Conservation (phyloP, 305 asterid genomes). For the Fraxinus paxiana region DNA sequence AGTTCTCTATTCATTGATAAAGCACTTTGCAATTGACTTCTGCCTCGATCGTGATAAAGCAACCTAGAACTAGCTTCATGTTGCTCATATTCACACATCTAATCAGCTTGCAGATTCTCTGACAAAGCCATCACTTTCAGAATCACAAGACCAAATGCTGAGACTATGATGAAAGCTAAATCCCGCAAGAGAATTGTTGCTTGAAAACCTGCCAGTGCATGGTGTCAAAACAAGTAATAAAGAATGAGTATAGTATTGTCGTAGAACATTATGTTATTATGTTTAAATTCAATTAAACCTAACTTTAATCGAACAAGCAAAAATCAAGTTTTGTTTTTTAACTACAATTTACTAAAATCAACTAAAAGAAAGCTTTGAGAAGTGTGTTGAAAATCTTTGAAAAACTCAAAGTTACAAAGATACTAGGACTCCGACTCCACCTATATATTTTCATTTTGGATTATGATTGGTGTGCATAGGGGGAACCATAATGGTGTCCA, state of each 20-base stretch:
- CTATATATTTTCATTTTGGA: background rate
- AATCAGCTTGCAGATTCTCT: background rate
- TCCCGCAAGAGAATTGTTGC: background rate
- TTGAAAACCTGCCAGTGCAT: background rate
- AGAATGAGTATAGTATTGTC: background rate
- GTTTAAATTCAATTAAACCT: background rate
- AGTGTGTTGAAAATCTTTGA: too few species aligned
- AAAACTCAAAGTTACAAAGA: background rate
- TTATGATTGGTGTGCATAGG: too few species aligned
- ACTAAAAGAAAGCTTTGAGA: background rate
- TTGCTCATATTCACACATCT: background rate
- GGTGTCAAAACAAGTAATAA: background rate
- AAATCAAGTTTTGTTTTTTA: background rate
- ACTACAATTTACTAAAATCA: background rate
- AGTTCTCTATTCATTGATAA: background rate
- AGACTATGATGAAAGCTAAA: background rate
- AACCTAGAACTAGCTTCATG: background rate
- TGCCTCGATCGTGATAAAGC: background rate
- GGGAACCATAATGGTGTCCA: too few species aligned
- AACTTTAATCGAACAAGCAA: background rate
- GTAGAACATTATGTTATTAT: background rate
- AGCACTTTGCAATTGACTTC: background rate
- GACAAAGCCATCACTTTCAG: background rate
- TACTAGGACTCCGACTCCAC: background rate
- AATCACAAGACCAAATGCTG: background rate